phyloP scores from a whole-genome alignment of 148 eudicot genomes.

The Cornus suecica region DNA sequence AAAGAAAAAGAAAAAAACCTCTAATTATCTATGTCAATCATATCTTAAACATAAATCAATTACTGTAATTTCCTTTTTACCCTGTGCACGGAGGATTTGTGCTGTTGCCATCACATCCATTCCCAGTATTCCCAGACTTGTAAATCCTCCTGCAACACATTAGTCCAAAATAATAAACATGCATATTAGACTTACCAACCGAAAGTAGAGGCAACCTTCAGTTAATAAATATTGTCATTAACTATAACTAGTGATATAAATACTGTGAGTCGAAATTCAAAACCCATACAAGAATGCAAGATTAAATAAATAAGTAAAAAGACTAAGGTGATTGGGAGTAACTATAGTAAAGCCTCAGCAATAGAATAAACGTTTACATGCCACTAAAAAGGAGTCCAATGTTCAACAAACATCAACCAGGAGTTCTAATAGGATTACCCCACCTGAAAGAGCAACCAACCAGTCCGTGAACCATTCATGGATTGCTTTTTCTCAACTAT shows the following conservation, averaged over 20 bases:
- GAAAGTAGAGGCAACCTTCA: background rate
- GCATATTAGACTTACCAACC: background rate
- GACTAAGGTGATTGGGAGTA: background rate
- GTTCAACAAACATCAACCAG: conserved; percentile 4
- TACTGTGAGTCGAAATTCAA: background rate
- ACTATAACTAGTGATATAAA: background rate
- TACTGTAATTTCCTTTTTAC: conserved; percentile 29
- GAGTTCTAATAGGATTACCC: background rate
- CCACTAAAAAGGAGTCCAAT: background rate
- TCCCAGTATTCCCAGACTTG: conserved; percentile 43
- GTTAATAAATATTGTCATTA: background rate
- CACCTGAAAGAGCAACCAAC: conserved; percentile 2
- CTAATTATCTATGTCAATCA: background rate
- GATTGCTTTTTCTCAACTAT: background rate
- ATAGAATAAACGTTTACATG: background rate
- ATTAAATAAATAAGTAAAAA: too few relatives aligned
- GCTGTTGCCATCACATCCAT: conserved; percentile 61
- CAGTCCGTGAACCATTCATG: background rate
- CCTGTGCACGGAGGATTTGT: conserved; percentile 88
- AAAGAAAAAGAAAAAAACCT: background rate
- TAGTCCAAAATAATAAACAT: background rate
- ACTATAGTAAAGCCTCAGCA: background rate
- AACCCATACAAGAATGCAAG: too few relatives aligned
- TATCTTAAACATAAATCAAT: background rate
- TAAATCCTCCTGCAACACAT: conserved; percentile 60